Evolutionary conservation across 441 rosid genomes (phyloP).

Genomic region (Francoa sonchifolia): DNA sequence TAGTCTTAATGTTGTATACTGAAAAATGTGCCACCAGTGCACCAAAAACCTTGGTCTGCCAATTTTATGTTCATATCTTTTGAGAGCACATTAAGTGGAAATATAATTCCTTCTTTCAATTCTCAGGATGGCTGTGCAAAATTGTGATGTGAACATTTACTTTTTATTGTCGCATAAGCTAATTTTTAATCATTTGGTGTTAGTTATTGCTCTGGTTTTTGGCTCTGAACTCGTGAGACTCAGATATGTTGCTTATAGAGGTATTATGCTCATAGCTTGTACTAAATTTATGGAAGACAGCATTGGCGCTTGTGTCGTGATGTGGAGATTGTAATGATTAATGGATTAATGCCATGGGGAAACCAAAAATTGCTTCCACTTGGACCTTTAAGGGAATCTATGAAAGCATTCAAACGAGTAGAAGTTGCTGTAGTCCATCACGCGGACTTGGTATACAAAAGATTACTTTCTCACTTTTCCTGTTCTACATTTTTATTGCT

Average conservation of each 20-base stretch:
- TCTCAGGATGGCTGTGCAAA: no score
- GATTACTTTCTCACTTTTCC: neutral
- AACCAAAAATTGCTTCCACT: constrained; percentile 48
- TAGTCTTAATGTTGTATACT: no score
- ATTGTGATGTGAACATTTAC: neutral
- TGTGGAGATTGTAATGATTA: constrained; percentile 78
- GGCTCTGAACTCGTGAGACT: neutral
- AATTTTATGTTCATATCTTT: no score
- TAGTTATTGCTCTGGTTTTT: neutral
- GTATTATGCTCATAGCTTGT: constrained; percentile 10
- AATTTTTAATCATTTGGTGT: neutral
- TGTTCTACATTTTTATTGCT: constrained; percentile 1
- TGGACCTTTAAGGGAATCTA: constrained; percentile 79
- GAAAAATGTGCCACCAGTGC: no score
- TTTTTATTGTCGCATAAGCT: neutral
- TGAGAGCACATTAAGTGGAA: no score
- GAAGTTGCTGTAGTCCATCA: constrained; percentile 63
- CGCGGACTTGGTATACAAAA: constrained; percentile 45
- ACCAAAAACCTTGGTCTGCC: no score
- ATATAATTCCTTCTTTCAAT: no score
- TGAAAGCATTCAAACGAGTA: constrained; percentile 48
- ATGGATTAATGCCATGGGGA: constrained; percentile 73
- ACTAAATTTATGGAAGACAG: constrained; percentile 32
- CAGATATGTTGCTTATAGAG: constrained; percentile 3
- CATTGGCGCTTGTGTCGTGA: constrained; percentile 73